Evolutionary conservation across 2,329 filamentous ascomycete genomes (phyloP).

Genomic region (Purpureocillium takamizusanense): DNA sequence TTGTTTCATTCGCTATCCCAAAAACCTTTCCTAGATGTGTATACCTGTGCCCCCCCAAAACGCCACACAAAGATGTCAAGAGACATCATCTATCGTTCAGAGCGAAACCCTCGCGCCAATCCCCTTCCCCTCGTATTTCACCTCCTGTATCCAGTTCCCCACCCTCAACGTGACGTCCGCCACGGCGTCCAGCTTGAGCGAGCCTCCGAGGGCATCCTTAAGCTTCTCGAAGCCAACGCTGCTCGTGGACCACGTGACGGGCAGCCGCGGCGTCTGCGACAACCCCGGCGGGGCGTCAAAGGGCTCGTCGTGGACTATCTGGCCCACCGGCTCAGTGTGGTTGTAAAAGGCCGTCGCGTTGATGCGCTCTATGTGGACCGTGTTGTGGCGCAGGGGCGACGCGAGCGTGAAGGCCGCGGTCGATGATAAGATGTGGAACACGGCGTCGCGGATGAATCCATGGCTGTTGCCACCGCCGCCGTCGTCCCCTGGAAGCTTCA

Average conservation of each 20-base stretch:
- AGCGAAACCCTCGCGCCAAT: conserved; percentile 53
- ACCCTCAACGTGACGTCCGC: conserved; percentile 69
- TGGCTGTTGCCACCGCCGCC: conserved; percentile 27
- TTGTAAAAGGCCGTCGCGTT: conserved; percentile 85
- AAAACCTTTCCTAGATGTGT: neutral
- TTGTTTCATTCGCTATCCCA: too few species aligned
- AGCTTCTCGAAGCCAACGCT: conserved; percentile 79
- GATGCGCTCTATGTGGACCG: conserved; percentile 67
- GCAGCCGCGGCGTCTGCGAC: conserved; percentile 64
- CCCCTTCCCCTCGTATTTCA: conserved; percentile 62
- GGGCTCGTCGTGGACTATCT: conserved; percentile 63
- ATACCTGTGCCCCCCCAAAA: neutral
- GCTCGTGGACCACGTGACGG: conserved; percentile 70
- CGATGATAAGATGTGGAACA: conserved; percentile 78
- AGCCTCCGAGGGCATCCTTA: conserved; percentile 69
- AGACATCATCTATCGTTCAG: conserved; percentile 8
- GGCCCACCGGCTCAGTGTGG: conserved; percentile 65
- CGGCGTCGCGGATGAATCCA: conserved; percentile 77
- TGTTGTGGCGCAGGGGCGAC: conserved; percentile 67
- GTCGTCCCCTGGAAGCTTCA: conserved; percentile 46
- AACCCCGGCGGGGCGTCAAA: conserved; percentile 71
- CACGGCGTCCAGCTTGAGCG: conserved; percentile 66
- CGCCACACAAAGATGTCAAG: neutral
- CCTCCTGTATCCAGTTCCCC: conserved; percentile 61
- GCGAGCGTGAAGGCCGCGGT: conserved; percentile 76